Evolutionary conservation across 225 moss, liverwort and hornwort genomes (phyloP).

Genomic region (Marchantia paleacea): DNA sequence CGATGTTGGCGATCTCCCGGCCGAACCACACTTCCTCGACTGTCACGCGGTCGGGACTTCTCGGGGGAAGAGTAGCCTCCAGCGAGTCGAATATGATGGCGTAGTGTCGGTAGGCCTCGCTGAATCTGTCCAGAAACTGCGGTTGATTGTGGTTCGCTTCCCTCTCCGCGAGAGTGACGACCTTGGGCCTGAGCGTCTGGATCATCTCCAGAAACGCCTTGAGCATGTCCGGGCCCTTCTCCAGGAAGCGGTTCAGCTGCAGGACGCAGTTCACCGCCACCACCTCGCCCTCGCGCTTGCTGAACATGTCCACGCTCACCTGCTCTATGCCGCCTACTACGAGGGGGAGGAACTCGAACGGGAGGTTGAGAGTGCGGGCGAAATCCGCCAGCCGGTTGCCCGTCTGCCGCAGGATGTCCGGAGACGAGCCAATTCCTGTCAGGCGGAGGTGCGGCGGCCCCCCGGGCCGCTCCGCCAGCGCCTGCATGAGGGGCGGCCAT

Average conservation of each 20-base stretch:
- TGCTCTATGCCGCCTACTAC: constrained; percentile 47
- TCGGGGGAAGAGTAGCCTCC: constrained; percentile 54
- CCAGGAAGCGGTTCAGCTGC: constrained; percentile 45
- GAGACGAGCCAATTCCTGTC: constrained; percentile 62
- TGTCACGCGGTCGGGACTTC: constrained; percentile 38
- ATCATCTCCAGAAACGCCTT: constrained; percentile 43
- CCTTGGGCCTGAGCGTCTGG: constrained; percentile 40
- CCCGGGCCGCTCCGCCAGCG: constrained; percentile 62
- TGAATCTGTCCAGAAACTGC: constrained; percentile 49
- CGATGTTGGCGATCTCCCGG: constrained; percentile 55
- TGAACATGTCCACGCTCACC: constrained; percentile 37
- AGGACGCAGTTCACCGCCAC: constrained; percentile 53
- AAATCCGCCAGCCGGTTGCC: constrained; percentile 69
- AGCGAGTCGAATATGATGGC: constrained; percentile 46
- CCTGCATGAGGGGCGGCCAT: constrained; percentile 97
- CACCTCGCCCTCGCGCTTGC: constrained; percentile 42
- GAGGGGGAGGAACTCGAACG: constrained; percentile 66
- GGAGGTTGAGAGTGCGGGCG: constrained; percentile 66
- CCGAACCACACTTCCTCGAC: constrained; percentile 56
- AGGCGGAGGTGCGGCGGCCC: constrained; percentile 73
- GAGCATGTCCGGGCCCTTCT: constrained; percentile 34
- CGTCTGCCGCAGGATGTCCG: constrained; percentile 61
- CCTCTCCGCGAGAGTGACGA: constrained; percentile 52
- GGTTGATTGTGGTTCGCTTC: constrained; percentile 49
- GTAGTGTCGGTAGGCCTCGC: constrained; percentile 45